Evolutionary conservation across 805 yeast species (phyloP).

Genomic region (Gaillardinia entomophila): DNA sequence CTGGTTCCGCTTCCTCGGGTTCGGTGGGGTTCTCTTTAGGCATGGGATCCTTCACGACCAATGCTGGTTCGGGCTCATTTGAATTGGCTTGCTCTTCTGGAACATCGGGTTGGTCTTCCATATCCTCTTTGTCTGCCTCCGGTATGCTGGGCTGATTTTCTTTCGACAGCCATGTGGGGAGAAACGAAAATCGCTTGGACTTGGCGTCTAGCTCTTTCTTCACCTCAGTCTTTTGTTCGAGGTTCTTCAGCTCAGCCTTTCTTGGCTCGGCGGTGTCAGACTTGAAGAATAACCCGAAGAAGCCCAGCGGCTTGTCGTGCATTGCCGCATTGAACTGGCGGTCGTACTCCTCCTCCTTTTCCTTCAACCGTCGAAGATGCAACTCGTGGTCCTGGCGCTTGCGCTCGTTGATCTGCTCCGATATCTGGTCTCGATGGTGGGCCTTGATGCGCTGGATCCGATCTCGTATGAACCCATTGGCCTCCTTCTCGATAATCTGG

Average conservation of each 20-base stretch:
- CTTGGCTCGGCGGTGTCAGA: neutral
- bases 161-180: neutral
- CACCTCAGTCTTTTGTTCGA: neutral
- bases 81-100: neutral
- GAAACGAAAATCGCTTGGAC: neutral
- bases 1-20: neutral
- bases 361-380: conserved; percentile 25
- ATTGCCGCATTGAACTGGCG: conserved; percentile 22
- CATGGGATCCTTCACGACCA: neutral
- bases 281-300: conserved; percentile 19
- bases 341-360: conserved; percentile 36
- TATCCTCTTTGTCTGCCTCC: neutral
- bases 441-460: conserved; percentile 32
- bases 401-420: conserved; percentile 31
- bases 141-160: neutral
- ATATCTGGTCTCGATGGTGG: conserved; percentile 33
- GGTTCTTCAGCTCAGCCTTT: neutral
- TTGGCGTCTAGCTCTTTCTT: no score
- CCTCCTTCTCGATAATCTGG: conserved; percentile 27
- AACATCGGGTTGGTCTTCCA: neutral
- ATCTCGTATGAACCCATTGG: conserved; percentile 31
- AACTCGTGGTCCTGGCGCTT: conserved; percentile 34
- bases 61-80: neutral
- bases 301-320: conserved; percentile 16
- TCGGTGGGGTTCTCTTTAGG: neutral